A percentile compares a stretch with the other conserved stretches of the same genome.
These are phyloP conservation scores for Syncephalastrum racemosum DNA, from an alignment of 371 early-diverging fungal species.

Conservation along the genomic window DNA sequence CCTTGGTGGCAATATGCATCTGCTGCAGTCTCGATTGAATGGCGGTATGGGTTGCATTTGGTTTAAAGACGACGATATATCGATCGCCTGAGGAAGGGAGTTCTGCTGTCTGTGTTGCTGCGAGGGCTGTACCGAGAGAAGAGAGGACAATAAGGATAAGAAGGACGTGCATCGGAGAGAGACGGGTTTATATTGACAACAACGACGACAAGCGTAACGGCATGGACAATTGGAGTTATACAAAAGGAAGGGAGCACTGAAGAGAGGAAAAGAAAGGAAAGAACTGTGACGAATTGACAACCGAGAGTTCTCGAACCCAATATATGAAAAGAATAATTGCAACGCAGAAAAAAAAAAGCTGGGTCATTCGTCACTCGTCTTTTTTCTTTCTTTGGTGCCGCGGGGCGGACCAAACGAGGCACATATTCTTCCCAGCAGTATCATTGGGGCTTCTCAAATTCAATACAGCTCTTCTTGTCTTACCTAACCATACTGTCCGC, in stretches of 20 bases:
- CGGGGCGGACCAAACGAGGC: too few species aligned
- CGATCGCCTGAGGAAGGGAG: not conserved
- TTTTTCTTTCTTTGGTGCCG: too few species aligned
- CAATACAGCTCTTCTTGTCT: too few species aligned
- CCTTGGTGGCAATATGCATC: not conserved
- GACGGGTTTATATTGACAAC: not conserved
- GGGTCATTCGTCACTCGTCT: too few species aligned
- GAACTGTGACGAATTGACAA: not conserved
- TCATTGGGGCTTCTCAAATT: too few species aligned
- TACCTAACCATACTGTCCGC: too few species aligned
- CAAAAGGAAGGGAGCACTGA: not conserved
- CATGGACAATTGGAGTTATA: not conserved
- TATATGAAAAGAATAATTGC: too few species aligned
- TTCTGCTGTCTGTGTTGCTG: not conserved
- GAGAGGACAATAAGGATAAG: not conserved
- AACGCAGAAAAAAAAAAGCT: too few species aligned
- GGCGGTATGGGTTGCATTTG: conserved; percentile 3
- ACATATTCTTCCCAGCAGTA: too few species aligned
- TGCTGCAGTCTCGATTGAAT: conserved; percentile 4
- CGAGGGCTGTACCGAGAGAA: not conserved
- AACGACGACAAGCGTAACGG: not conserved
- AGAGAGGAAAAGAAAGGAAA: not conserved
- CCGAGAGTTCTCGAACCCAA: too few species aligned
- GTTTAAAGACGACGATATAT: conserved; percentile 15
- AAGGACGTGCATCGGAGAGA: not conserved